These are phyloP conservation scores for Macrophomina pseudophaseolina DNA, from an alignment of 2,329 filamentous ascomycete species.

Conservation along the genomic window DNA sequence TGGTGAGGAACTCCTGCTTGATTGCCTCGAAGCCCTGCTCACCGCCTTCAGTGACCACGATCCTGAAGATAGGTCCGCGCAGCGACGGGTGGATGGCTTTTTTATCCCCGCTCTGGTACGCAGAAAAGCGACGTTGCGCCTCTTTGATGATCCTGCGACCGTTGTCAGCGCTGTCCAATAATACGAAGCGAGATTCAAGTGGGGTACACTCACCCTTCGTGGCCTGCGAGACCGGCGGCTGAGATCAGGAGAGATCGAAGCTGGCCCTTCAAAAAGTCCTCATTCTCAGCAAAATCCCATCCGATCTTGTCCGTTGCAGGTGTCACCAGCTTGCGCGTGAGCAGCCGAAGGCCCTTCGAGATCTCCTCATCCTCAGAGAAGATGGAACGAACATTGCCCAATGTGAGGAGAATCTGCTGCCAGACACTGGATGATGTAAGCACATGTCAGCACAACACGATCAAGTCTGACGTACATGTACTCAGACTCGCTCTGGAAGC, in stretches of 20 bases:
- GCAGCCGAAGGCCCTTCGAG: constrained; percentile 75
- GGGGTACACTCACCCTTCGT: constrained; percentile 65
- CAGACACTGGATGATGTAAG: constrained; percentile 65
- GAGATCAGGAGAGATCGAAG: constrained; percentile 81
- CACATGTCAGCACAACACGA: not conserved
- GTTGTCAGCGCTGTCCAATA: constrained; percentile 3
- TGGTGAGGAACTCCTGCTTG: constrained; percentile 82
- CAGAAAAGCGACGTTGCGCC: constrained; percentile 77
- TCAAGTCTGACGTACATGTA: constrained; percentile 62
- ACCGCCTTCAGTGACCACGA: constrained; percentile 75
- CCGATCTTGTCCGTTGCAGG: constrained; percentile 79
- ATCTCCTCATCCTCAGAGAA: constrained; percentile 79
- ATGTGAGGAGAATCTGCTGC: constrained; percentile 79
- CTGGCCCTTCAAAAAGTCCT: constrained; percentile 82
- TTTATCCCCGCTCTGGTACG: constrained; percentile 72
- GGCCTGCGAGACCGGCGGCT: constrained; percentile 75
- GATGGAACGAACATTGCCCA: constrained; percentile 79
- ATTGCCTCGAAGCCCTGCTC: constrained; percentile 73
- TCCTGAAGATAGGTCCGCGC: constrained; percentile 78
- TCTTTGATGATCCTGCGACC: constrained; percentile 70
- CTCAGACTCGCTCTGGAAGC: constrained; percentile 80
- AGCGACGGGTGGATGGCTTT: constrained; percentile 80
- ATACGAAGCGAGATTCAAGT: constrained; percentile 13
- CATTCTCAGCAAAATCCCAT: constrained; percentile 79
- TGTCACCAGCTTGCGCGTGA: constrained; percentile 76